Evolutionary conservation across 2,329 filamentous ascomycete genomes (phyloP).

Genomic region (Fusarium aywerte): DNA sequence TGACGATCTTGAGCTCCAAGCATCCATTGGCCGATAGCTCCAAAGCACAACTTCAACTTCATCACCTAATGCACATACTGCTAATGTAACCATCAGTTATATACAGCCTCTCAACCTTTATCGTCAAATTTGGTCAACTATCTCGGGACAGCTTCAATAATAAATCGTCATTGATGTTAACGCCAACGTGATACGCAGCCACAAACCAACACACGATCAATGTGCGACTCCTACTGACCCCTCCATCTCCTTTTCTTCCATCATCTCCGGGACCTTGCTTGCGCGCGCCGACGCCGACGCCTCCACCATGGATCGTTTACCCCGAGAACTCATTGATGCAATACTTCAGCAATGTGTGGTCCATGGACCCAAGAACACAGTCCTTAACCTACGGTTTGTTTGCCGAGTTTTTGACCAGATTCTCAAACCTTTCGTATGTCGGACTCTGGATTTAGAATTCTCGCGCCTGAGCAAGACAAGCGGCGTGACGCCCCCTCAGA

Average conservation of each 20-base stretch:
- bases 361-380: conserved; percentile 57
- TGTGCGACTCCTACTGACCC: conserved; percentile 22
- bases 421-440: conserved; percentile 58
- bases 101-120: neutral
- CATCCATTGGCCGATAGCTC: conserved; percentile 15
- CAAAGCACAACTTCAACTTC: conserved; percentile 13
- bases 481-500: conserved; percentile 48
- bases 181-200: neutral
- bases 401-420: conserved; percentile 61
- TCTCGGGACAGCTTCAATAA: neutral
- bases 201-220: conserved; percentile 19
- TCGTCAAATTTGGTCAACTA: neutral
- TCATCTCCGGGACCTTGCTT: neutral
- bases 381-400: conserved; percentile 60
- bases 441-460: conserved; percentile 62
- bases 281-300: neutral
- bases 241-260: conserved; percentile 8
- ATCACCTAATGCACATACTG: neutral
- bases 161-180: neutral
- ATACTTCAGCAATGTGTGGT: conserved; percentile 58
- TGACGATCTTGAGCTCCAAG: conserved; percentile 20
- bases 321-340: conserved; percentile 59
- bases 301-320: conserved; percentile 58
- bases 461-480: conserved; percentile 57
- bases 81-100: neutral